phyloP scores from a whole-genome alignment of 805 yeast species.

The Starmerella lactis-condensi region DNA sequence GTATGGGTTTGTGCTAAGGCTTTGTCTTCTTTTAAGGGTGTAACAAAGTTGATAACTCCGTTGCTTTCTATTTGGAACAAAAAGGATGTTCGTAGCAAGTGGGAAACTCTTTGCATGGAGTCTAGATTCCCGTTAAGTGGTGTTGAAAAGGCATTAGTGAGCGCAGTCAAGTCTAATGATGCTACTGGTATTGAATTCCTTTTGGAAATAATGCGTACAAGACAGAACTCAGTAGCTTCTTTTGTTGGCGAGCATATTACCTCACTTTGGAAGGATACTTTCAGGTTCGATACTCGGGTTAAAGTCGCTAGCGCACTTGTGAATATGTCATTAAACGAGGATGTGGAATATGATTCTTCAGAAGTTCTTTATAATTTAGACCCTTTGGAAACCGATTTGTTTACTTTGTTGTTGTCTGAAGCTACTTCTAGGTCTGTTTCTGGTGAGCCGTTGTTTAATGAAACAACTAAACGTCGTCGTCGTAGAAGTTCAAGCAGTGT shows the following conservation, averaged over 20 bases:
- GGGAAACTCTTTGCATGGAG: conserved; percentile 9
- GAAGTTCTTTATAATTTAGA: conserved; percentile 30
- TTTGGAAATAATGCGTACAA: conserved; percentile 28
- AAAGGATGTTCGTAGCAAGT: conserved; percentile 11
- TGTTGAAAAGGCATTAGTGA: conserved; percentile 41
- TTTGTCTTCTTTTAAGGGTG: conserved; percentile 26
- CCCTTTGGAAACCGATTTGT: conserved; percentile 41
- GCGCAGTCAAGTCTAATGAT: conserved; percentile 46
- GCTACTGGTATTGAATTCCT: conserved; percentile 47
- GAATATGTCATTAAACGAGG: conserved; percentile 32
- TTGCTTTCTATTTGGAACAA: conserved; percentile 30
- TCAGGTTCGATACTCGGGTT: conserved; percentile 41
- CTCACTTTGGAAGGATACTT: conserved; percentile 32
- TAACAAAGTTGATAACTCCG: conserved; percentile 27
- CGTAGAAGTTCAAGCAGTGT: conserved; percentile 53
- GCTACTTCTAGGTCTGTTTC: conserved; percentile 28
- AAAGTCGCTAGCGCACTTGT: conserved; percentile 41
- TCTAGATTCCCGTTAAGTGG: conserved; percentile 27
- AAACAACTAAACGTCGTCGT: conserved; percentile 41
- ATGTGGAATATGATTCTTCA: conserved; percentile 28
- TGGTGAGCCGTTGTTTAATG: conserved; percentile 13
- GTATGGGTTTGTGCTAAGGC: conserved; percentile 34
- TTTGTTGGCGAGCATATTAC: conserved; percentile 33
- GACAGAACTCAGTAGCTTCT: conserved; percentile 26
- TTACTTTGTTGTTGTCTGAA: conserved; percentile 38